Evolutionary conservation across 768 basidiomycete genomes (phyloP).

Genomic region (Nidularia sp.): DNA sequence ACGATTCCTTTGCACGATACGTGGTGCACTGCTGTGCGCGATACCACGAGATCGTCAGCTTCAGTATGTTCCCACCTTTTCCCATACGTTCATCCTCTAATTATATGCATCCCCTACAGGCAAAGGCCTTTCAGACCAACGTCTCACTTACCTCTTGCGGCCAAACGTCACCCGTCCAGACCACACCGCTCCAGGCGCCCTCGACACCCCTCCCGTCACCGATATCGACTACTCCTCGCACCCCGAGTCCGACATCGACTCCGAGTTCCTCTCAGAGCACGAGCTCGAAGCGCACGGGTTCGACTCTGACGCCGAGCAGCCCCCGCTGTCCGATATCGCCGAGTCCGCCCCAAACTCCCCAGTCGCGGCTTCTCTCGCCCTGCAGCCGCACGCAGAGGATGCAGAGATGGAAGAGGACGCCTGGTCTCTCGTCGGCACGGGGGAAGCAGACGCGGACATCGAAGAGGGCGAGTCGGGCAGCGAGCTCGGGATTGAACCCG

Average conservation of each 20-base stretch:
- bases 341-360: constrained; percentile 17
- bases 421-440: constrained; percentile 8
- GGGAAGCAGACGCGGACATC: constrained; percentile 4
- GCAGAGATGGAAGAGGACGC: constrained; percentile 4
- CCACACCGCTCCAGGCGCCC: constrained; percentile 28
- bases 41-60: constrained; percentile 77
- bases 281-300: constrained; percentile 42
- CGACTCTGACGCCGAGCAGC: constrained; percentile 32
- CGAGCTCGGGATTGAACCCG: constrained; percentile 5
- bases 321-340: constrained; percentile 21
- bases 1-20: constrained; percentile 75
- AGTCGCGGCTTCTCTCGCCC: constrained; percentile 18
- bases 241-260: constrained; percentile 43
- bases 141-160: constrained; percentile 76
- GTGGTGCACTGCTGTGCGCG: constrained; percentile 81
- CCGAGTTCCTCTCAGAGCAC: constrained; percentile 47
- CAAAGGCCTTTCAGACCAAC: constrained; percentile 53
- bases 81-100: not conserved
- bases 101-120: constrained; percentile 25
- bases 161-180: constrained; percentile 69
- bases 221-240: constrained; percentile 58
- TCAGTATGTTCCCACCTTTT: constrained; percentile 49
- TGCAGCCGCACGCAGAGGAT: constrained; percentile 6
- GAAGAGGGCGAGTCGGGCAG: constrained; percentile 11
- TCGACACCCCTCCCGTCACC: constrained; percentile 73